Base-by-base conservation (phyloP, 306 rosid genomes). In the Vigna nakashimae region DNA sequence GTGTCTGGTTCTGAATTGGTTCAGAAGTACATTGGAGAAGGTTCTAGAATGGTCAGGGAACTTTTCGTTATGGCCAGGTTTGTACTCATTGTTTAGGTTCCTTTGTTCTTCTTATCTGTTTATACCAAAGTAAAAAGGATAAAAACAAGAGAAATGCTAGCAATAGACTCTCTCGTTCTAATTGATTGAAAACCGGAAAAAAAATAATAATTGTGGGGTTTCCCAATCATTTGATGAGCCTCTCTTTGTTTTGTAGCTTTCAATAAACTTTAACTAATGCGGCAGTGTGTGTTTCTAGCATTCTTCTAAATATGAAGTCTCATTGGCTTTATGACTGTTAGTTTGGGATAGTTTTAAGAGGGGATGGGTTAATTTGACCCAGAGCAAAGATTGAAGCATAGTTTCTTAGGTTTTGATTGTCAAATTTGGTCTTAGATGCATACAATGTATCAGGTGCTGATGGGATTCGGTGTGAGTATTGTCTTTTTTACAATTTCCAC, bases 31-130 rank as follows among this genome's bases (percentile, higher is more conserved):
- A 95, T 95, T 76, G 99, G 99, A 77, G 99, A 95, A 88, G 99
- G 99, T 40, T 95, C 99, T 42, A 85, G 99, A 88, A 95, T 95
- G 99, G 99, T 95, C 73, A 91, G 98, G 78, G 99, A 95, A 78
- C 98, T 95, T 68, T 95, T 95, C 6, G 98, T 92, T 76, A 92
- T 95, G 99, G 99, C 99, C 84, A 95, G 99, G 99, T 95, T 84
- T 85, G 86, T 88, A 55, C 76, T 77, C 79, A 43, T 63, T 32
- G 4, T 59, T 49, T 36, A 62, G 62, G 56, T 69, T 75, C 52
- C 12, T 57, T n/a, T 26, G 4, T 26, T 64, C 73, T 52, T 53
- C 53, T 66, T 59, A 43, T 75, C 3, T 45, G 63, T 58, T 62
- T 30, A 26, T 43, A 38, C 32, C 59, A 8, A 63, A 45, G 18